phyloP scores from a whole-genome alignment of 2,329 filamentous ascomycete genomes.

The Rhinocladiella similis region DNA sequence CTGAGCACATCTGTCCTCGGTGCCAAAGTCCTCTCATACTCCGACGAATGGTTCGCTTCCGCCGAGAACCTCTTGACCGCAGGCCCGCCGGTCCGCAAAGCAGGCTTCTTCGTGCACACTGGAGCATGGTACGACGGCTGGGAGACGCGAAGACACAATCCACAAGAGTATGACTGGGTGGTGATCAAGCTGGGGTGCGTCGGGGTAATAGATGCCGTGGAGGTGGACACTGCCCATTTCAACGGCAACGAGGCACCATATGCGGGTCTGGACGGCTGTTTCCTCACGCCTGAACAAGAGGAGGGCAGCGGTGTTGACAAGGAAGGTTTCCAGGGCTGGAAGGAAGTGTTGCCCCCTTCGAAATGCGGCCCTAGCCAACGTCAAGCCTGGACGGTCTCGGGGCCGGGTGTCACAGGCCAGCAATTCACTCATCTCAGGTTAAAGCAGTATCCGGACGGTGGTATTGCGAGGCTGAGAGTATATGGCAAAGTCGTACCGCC shows the following conservation, averaged over 20 bases:
- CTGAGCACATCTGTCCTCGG: slow-evolving; percentile 48
- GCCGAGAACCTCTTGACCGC: slow-evolving; percentile 61
- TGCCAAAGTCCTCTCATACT: slow-evolving; percentile 56
- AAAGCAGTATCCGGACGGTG: slow-evolving; percentile 49
- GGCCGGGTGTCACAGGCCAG: slow-evolving; percentile 27
- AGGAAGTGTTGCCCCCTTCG: slow-evolving; percentile 39
- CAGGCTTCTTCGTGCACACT: slow-evolving; percentile 59
- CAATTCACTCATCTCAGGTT: slow-evolving; percentile 45
- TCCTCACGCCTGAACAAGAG: slow-evolving; percentile 30
- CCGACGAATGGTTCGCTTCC: slow-evolving; percentile 63
- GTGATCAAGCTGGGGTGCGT: slow-evolving; percentile 50
- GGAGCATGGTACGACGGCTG: slow-evolving; percentile 67
- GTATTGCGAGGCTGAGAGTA: slow-evolving; percentile 43
- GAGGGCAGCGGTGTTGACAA: slow-evolving; percentile 34
- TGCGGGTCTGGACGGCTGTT: slow-evolving; percentile 40
- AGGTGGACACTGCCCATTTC: slow-evolving; percentile 48
- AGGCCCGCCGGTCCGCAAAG: slow-evolving; percentile 55
- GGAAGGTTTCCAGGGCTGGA: slow-evolving; percentile 38
- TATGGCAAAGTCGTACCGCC: slow-evolving; percentile 45
- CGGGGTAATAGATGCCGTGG: slow-evolving; percentile 42
- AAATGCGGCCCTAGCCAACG: slow-evolving; percentile 43
- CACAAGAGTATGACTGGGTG: slow-evolving; percentile 59
- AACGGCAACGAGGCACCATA: slow-evolving; percentile 48
- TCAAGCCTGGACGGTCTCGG: slow-evolving; percentile 41
- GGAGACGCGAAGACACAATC: slow-evolving; percentile 64